These are phyloP conservation scores for Biscogniauxia mediterranea DNA, from an alignment of 2,329 filamentous ascomycete genomes.

Conservation along the genomic window DNA sequence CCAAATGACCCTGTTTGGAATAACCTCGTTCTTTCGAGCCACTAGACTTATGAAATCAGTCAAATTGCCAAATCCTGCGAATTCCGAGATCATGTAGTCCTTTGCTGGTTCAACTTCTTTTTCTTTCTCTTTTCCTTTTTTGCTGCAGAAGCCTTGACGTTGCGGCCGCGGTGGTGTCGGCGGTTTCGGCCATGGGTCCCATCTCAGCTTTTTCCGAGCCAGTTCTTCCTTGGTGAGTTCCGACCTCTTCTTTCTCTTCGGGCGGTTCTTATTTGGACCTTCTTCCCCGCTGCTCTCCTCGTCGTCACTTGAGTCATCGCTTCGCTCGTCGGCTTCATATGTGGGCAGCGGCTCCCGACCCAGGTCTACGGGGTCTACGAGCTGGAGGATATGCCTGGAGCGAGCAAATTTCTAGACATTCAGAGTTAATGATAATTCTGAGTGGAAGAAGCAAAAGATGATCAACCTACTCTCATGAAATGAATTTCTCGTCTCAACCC, in stretches of 20 bases:
- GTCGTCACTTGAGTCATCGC: neutral
- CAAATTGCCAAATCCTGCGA: neutral
- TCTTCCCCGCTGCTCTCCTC: neutral
- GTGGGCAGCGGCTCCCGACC: neutral
- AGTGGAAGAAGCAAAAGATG: neutral
- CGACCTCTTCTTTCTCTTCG: neutral
- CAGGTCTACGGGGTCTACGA: neutral
- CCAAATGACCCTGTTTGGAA: neutral
- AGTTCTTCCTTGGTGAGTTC: neutral
- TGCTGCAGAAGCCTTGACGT: no score
- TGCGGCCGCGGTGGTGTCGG: no score
- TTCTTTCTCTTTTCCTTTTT: no score
- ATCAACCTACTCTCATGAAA: neutral
- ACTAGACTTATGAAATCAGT: neutral
- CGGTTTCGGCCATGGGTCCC: neutral
- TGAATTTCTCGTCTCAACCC: neutral
- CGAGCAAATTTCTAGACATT: neutral
- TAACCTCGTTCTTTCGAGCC: neutral
- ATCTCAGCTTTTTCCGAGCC: neutral
- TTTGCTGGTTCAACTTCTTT: neutral
- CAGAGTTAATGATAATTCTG: neutral
- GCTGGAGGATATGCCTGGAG: neutral
- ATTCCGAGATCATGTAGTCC: neutral
- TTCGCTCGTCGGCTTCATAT: neutral
- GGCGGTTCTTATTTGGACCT: no score